A percentile compares a stretch with the other conserved stretches of the same genome.
Evolutionary conservation across 2,329 filamentous ascomycete species (phyloP).

Genomic region (Cryphonectria parasitica): DNA sequence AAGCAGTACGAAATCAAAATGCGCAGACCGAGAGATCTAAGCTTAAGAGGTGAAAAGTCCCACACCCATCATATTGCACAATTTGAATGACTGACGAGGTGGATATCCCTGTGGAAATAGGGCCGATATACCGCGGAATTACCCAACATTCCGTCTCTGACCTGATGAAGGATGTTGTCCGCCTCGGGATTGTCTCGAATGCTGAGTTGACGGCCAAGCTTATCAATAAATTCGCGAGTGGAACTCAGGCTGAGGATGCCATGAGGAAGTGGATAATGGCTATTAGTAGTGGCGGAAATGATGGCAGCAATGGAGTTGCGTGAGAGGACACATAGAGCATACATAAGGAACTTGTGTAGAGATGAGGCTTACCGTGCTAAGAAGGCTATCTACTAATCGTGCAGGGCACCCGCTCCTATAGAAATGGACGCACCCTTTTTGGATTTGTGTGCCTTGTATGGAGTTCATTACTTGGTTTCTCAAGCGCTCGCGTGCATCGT

Average conservation of each 20-base stretch:
- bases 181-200: background rate
- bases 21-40: background rate
- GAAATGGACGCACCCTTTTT: too few relatives aligned
- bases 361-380: background rate
- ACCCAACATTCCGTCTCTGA: background rate
- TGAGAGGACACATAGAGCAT: background rate
- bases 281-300: background rate
- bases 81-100: background rate
- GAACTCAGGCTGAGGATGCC: background rate
- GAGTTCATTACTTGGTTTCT: too few relatives aligned
- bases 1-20: background rate
- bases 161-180: background rate
- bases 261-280: constrained; percentile 1
- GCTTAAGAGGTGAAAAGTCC: background rate
- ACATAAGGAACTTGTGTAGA: background rate
- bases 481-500: too few relatives aligned
- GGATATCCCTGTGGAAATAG: background rate
- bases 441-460: too few relatives aligned
- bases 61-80: background rate
- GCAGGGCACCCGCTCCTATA: too few relatives aligned
- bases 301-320: background rate
- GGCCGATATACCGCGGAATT: background rate
- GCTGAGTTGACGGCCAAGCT: background rate
- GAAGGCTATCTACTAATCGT: too few relatives aligned
- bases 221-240: background rate